A percentile compares a stretch with the other conserved stretches of the same genome.
phyloP scores from a whole-genome alignment of 2,329 filamentous ascomycete species.

The Penicillium sp. region DNA sequence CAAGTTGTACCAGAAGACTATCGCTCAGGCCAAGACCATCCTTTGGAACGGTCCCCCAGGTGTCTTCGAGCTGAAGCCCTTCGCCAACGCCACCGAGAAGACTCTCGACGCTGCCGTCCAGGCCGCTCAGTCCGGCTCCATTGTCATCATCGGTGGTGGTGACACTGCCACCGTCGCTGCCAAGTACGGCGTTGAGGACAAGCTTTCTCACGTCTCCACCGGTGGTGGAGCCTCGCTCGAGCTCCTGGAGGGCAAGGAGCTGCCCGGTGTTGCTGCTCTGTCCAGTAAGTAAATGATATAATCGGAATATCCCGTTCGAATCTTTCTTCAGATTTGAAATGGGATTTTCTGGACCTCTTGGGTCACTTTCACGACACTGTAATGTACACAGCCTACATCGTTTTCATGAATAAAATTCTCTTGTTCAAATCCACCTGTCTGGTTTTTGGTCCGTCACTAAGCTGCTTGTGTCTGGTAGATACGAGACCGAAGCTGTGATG shows the following conservation, averaged over 20 bases:
- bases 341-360: not conserved
- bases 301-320: not conserved
- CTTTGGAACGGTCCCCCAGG: conserved; percentile 98
- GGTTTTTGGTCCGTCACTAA: conserved; percentile 21
- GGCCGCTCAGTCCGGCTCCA: conserved; percentile 77
- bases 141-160: conserved; percentile 97
- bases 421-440: conserved; percentile 4
- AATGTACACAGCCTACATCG: conserved; percentile 35
- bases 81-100: conserved; percentile 85
- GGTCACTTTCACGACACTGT: conserved; percentile 29
- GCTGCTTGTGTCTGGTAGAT: conserved; percentile 20
- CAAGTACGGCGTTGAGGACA: conserved; percentile 93
- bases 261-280: conserved; percentile 88
- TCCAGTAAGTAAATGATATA: conserved; percentile 60
- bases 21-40: conserved; percentile 86
- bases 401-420: conserved; percentile 12
- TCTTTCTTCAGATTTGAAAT: not conserved
- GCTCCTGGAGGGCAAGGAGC: conserved; percentile 94
- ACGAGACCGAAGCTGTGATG: conserved; percentile 29
- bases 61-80: conserved; percentile 96
- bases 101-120: conserved; percentile 84
- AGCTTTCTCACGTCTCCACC: conserved; percentile 97
- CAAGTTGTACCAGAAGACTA: conserved; percentile 81
- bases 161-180: conserved; percentile 97
- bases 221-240: conserved; percentile 94